Evolutionary conservation across 495 filamentous ascomycete genomes (phyloP), one percentile per base, ranked within the genome.

Genomic region (Xylaria grammica): DNA sequence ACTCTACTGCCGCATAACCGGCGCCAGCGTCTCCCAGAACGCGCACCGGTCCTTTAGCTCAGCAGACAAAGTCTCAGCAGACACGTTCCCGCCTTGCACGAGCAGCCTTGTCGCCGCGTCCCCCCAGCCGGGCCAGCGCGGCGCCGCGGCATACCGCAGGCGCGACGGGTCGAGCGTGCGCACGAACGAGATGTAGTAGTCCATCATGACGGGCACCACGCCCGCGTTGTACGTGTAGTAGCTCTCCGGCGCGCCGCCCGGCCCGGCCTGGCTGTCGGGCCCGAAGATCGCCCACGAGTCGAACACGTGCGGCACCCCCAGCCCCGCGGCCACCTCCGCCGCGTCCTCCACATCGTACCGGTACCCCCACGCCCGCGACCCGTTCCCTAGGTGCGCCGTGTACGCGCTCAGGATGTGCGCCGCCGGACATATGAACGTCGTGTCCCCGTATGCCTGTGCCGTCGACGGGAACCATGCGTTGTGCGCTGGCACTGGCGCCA

Each of bases 351-450:
- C 71, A 65, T 75, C 63, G 62, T 72, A 75, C 26, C 67, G 67
- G 60, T 75, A 77, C 11, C 67, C 61, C 66, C 69, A 77, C 7
- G 75, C 27, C 34, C 67, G 67, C 1, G 68, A 63, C 9, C 24
- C 61, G 63, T 69, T 71, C 4, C n/a, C n/a, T n/a, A 48, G 44
- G 24, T 30, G 24, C 13, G 13, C 27, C 9, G 44, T 29, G 8
- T 74, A 54, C 7, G 67, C 62, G 45, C 67, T 57, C 19, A 80
- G 74, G 40, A 82, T 54, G 60, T 65, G 70, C n/a, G 56, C 60
- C 7, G 79, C 78, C 3, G 88, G 87, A 62, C 89, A 91, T 60
- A 84, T 79, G 63, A 91, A 90, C 1, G 84, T 88, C 1, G 82
- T 79, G 68, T 91, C 88, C 42, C 85, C 85, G 68, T 87, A 89